Evolutionary conservation across 805 yeast genomes (phyloP).

Genomic region (Schwanniomyces vanrijiae): DNA sequence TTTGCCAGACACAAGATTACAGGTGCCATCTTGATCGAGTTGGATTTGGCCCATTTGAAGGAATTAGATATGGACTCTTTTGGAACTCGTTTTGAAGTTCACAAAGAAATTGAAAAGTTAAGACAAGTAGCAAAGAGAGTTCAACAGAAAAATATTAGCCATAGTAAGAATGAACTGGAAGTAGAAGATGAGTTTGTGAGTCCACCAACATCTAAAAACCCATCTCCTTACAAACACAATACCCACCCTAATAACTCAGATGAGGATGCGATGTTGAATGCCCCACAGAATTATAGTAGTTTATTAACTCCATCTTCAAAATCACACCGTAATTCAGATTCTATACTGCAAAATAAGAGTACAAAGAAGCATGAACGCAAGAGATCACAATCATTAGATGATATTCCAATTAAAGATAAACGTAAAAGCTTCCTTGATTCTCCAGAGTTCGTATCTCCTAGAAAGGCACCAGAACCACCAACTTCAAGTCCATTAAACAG

Average conservation of each 20-base stretch:
- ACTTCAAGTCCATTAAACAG: conserved; percentile 30
- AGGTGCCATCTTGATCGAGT: conserved; percentile 80
- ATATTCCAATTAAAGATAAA: conserved; percentile 17
- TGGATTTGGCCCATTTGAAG: conserved; percentile 82
- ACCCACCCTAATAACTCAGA: conserved; percentile 18
- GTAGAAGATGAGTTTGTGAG: conserved; percentile 8
- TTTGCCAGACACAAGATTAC: conserved; percentile 87
- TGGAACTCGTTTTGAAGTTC: conserved; percentile 92
- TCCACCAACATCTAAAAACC: conserved; percentile 7
- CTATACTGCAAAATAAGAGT: conserved; percentile 27
- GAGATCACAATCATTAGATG: conserved; percentile 53
- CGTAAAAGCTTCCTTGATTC: conserved; percentile 4
- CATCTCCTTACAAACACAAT: conserved; percentile 9
- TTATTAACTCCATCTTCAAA: neutral
- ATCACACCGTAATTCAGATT: conserved; percentile 34
- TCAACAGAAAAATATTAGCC: conserved; percentile 27
- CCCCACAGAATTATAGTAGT: neutral
- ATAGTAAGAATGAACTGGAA: conserved; percentile 15
- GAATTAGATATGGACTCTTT: conserved; percentile 90
- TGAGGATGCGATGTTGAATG: conserved; percentile 10
- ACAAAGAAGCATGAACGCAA: conserved; percentile 39
- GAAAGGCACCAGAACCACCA: conserved; percentile 75
- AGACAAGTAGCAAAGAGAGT: conserved; percentile 24
- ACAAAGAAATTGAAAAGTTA: conserved; percentile 80
- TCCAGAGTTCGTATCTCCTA: conserved; percentile 56